Conservation (phyloP, 164 flowering plant species). For the Taxillus chinensis region DNA sequence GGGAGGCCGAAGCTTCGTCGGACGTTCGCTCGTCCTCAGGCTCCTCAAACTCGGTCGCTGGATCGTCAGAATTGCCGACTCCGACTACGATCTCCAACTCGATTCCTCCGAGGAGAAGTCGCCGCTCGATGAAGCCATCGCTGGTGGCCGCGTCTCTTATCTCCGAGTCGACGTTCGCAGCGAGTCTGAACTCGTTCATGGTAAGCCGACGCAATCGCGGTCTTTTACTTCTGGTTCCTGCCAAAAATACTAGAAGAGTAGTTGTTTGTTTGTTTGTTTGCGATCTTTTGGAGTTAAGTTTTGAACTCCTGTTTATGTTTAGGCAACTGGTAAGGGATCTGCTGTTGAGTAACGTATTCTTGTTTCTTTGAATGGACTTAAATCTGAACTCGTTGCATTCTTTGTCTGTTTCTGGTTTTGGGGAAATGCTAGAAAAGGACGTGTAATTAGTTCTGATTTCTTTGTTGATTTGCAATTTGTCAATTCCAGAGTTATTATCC, state of each 20-base stretch:
- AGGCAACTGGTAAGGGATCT: too few species aligned
- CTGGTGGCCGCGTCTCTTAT: conserved; percentile 57
- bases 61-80: conserved; percentile 82
- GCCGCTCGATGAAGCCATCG: conserved; percentile 40
- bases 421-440: too few species aligned
- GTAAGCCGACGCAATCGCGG: conserved; percentile 13
- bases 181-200: conserved; percentile 35
- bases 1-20: conserved; percentile 63
- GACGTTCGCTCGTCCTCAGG: conserved; percentile 48
- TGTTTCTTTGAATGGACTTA: too few species aligned
- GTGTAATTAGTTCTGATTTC: too few species aligned
- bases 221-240: too few species aligned
- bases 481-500: too few species aligned
- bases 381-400: too few species aligned
- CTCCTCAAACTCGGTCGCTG: conserved; percentile 50
- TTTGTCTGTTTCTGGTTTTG: too few species aligned
- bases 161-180: conserved; percentile 51
- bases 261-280: background rate
- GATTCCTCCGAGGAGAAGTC: conserved; percentile 31
- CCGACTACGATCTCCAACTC: conserved; percentile 27
- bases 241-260: too few species aligned
- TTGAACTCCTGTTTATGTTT: too few species aligned
- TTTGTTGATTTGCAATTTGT: too few species aligned
- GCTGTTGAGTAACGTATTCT: too few species aligned
- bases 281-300: background rate